These are phyloP conservation scores for Trematosphaeria pertusa DNA, from an alignment of 2,329 filamentous ascomycete genomes.

Conservation along the genomic window DNA sequence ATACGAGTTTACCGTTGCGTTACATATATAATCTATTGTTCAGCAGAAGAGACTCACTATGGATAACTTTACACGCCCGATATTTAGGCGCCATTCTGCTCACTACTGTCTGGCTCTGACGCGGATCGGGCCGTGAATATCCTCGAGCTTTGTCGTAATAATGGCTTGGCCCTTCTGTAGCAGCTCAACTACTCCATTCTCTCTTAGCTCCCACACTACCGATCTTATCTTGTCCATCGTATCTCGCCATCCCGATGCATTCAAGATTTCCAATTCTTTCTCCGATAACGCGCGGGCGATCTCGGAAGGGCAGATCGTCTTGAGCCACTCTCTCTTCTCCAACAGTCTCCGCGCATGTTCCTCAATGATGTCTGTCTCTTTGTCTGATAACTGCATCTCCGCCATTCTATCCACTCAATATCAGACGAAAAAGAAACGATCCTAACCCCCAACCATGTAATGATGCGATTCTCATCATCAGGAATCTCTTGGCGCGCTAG, in stretches of 20 bases:
- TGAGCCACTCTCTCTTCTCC: slow-evolving; percentile 48
- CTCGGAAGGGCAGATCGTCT: slow-evolving; percentile 62
- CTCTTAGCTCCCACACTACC: slow-evolving; percentile 52
- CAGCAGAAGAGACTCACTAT: too few species aligned
- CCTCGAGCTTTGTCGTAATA: slow-evolving; percentile 36
- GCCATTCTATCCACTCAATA: too few species aligned
- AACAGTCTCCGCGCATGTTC: slow-evolving; percentile 38
- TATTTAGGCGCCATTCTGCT: too few species aligned
- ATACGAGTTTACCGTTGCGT: too few species aligned
- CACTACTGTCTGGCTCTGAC: slow-evolving; percentile 34
- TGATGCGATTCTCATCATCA: not conserved
- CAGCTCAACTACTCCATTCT: slow-evolving; percentile 54
- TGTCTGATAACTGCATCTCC: slow-evolving; percentile 31
- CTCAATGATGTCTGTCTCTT: slow-evolving; percentile 21
- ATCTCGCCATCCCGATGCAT: slow-evolving; percentile 52
- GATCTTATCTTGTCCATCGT: slow-evolving; percentile 55
- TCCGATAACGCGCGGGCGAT: slow-evolving; percentile 55
- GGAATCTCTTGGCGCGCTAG: slow-evolving; percentile 13
- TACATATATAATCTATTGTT: too few species aligned
- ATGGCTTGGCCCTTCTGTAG: slow-evolving; percentile 57
- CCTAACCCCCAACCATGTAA: too few species aligned
- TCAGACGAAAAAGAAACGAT: not conserved
- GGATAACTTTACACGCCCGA: too few species aligned
- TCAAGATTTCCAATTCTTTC: slow-evolving; percentile 45
- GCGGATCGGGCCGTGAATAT: slow-evolving; percentile 58